Evolutionary conservation across 345 rosid genomes (phyloP).

Genomic region (Mallotus nudiflorus): DNA sequence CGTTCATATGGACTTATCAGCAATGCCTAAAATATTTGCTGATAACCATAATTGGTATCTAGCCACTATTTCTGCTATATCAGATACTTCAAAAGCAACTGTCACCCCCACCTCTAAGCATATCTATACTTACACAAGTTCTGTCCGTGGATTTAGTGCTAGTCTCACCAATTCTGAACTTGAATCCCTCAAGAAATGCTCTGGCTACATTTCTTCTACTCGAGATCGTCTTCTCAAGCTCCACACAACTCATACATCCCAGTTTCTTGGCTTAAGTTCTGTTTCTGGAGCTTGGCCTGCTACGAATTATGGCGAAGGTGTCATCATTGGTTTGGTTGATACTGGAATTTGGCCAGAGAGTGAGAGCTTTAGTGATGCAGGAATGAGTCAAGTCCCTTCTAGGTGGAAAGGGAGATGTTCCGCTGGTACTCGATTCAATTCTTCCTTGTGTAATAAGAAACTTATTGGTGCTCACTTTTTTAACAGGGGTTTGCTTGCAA

Average conservation of each 20-base stretch:
- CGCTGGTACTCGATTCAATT: conserved; percentile 18
- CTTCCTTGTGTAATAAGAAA: conserved; percentile 47
- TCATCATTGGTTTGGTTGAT: conserved; percentile 46
- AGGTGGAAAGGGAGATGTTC: conserved; percentile 51
- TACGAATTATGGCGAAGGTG: conserved; percentile 34
- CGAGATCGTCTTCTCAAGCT: conserved; percentile 29
- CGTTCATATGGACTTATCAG: conserved; percentile 36
- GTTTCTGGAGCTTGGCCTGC: conserved; percentile 29
- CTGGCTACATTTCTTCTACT: conserved; percentile 29
- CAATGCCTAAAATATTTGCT: conserved; percentile 33
- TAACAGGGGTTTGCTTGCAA: conserved; percentile 42
- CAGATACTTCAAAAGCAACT: conserved; percentile 2
- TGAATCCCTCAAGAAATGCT: conserved; percentile 20
- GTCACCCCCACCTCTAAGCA: conserved; percentile 12
- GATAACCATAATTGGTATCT: conserved; percentile 39
- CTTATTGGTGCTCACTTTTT: conserved; percentile 45
- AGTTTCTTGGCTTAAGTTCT: conserved; percentile 40
- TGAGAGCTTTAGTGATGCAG: conserved; percentile 43
- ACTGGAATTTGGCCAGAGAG: conserved; percentile 57
- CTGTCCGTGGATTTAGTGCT: conserved; percentile 34
- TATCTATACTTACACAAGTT: conserved; percentile 19
- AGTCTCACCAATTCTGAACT: conserved; percentile 27
- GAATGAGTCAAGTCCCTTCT: conserved; percentile 30
- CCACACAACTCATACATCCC: conserved; percentile 45
- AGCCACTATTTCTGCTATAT: conserved; percentile 26